Conservation (phyloP, 306 rosid species). For the Begonia peltatifolia region DNA sequence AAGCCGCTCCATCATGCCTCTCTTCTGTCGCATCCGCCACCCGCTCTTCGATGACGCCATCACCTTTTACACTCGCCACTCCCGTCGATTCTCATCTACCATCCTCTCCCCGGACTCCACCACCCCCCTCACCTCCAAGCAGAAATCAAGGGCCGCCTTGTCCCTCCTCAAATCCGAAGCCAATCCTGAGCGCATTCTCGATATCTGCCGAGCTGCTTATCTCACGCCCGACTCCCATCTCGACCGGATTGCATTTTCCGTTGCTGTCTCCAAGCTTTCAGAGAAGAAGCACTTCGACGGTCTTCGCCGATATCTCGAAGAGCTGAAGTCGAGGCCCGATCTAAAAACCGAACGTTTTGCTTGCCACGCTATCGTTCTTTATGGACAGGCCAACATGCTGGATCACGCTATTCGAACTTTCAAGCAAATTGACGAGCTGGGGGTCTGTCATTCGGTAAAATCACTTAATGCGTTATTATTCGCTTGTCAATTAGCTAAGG, state of each 20-base stretch:
- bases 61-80: neutral
- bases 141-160: slow-evolving; percentile 43
- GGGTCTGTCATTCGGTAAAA: slow-evolving; percentile 30
- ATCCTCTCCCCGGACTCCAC: slow-evolving; percentile 41
- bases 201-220: slow-evolving; percentile 62
- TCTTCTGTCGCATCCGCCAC: slow-evolving; percentile 42
- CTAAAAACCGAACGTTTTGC: slow-evolving; percentile 47
- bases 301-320: slow-evolving; percentile 41
- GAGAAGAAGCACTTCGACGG: slow-evolving; percentile 36
- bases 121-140: slow-evolving; percentile 25
- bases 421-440: slow-evolving; percentile 20
- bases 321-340: slow-evolving; percentile 42
- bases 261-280: slow-evolving; percentile 52
- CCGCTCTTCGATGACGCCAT: slow-evolving; percentile 3
- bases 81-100: slow-evolving; percentile 23
- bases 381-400: slow-evolving; percentile 67
- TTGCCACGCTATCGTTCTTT: slow-evolving; percentile 52
- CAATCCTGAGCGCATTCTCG: slow-evolving; percentile 49
- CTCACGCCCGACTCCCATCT: slow-evolving; percentile 55
- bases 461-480: slow-evolving; percentile 53
- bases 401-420: slow-evolving; percentile 46
- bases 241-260: slow-evolving; percentile 51
- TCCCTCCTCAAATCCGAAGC: slow-evolving; percentile 46
- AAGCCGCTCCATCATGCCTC: slow-evolving; percentile 11
- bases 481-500: slow-evolving; percentile 40